Base-by-base conservation (phyloP, 1,284 basidiomycete species). In the Moesziomyces parantarcticus region DNA sequence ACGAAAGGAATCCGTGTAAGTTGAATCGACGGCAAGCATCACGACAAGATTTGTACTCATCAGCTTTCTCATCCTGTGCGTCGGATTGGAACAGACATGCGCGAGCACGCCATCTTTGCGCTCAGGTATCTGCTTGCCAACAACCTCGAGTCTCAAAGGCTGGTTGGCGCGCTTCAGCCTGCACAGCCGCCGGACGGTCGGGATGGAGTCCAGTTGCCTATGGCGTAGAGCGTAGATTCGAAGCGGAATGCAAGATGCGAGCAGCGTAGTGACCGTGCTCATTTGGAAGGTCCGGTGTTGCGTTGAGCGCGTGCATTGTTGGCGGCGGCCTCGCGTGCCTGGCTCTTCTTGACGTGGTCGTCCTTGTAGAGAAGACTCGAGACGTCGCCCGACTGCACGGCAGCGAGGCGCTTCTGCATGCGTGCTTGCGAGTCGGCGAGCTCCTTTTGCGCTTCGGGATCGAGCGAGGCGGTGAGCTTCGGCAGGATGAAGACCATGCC, bases 21-120 rank as follows among this genome's bases (percentile, higher is more conserved):
- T 77, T 6, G 36, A 18, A 18, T 6, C 13, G 29, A 13, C 29
- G 29, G 29, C 29, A 13, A 13, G 29, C 29, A 32, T 39, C 44
- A 11, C 25, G 40, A 32, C 41, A 44, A 56, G 41, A 16, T 20
- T 5, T 40, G 23, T 23, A 34, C 36, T 50, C 14, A 32, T 43
- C 57, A 40, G 13, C n/a, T 34, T 13, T 32, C 22, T 39, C n/a
- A n/a, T 26, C 26, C 32, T 42, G 18, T n/a, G 11, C 36, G 3
- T 39, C 36, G 36, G 7, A 23, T 49, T 9, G n/a, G 5, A 5
- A 34, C 50, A 80, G 77, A 82, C 44, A 81, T 82, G 60, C 74
- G 79, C 18, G 80, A 82, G 42, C 78, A 80, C 40, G 80, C 80
- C 25, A 76, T 82, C 49, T 80, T 82, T 54, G 59, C 80, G 34